Conservation (phyloP, 2,329 filamentous ascomycete genomes). For the Penicillium sclerotigenum region DNA sequence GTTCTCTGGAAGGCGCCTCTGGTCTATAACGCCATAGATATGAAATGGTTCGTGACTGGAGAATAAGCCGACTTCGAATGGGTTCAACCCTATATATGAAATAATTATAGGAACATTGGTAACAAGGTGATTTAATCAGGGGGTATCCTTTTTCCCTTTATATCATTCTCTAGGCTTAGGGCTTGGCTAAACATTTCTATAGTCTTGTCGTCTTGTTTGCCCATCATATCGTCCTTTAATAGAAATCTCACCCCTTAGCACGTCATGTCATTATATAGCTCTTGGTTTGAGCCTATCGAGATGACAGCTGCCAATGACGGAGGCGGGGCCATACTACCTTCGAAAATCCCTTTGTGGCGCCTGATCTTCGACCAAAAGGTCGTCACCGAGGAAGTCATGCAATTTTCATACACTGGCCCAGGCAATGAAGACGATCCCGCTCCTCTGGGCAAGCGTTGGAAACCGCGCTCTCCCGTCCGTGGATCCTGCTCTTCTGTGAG, state of each 20-base stretch:
- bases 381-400: constrained; percentile 56
- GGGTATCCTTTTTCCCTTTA: neutral
- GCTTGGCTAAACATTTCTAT: neutral
- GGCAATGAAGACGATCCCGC: constrained; percentile 59
- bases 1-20: too few species aligned
- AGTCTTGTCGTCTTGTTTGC: neutral
- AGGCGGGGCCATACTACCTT: constrained; percentile 16
- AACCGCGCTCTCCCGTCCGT: constrained; percentile 27
- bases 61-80: too few species aligned
- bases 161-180: neutral
- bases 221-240: neutral
- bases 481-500: constrained; percentile 30
- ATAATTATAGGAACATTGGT: too few species aligned
- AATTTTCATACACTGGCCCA: constrained; percentile 55
- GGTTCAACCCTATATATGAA: too few species aligned
- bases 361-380: constrained; percentile 58
- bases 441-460: constrained; percentile 21
- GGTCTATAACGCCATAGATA: too few species aligned
- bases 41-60: too few species aligned
- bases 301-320: constrained; percentile 7
- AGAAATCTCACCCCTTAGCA: too few species aligned
- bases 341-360: constrained; percentile 45
- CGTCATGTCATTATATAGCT: neutral
- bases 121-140: too few species aligned
- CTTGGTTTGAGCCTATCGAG: neutral